Evolutionary conservation across 352 stramenopile species (phyloP).

Genomic region (Pythium sukuiense): DNA sequence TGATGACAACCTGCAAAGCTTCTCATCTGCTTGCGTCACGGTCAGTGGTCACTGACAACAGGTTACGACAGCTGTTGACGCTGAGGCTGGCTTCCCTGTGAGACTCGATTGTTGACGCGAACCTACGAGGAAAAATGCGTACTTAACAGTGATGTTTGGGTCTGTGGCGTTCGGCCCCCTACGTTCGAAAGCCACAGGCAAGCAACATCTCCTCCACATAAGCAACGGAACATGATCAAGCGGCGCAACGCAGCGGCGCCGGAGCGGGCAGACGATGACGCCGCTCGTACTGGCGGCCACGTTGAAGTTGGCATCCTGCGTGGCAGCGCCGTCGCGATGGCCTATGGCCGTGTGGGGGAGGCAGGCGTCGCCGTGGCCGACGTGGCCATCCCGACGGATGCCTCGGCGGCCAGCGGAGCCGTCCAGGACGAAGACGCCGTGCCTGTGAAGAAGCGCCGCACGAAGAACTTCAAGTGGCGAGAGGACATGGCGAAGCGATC

Average conservation of each 20-base stretch:
- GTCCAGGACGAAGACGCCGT: conserved; percentile 12
- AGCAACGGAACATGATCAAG: conserved; percentile 10
- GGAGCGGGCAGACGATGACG: conserved; percentile 4
- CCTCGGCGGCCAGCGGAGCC: background rate
- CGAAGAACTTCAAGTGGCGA: conserved; percentile 80
- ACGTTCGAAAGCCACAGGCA: background rate
- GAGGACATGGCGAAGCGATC: conserved; percentile 68
- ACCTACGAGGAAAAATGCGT: conserved; percentile 6
- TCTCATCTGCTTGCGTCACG: background rate
- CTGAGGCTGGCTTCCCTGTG: conserved; percentile 14
- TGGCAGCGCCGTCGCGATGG: background rate
- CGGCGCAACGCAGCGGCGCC: conserved; percentile 7
- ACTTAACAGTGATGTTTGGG: background rate
- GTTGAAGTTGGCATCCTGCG: conserved; percentile 2
- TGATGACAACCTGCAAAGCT: background rate
- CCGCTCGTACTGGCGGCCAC: background rate
- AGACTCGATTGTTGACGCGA: background rate
- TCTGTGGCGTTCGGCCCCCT: conserved; percentile 1
- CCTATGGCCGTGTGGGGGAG: conserved; percentile 1
- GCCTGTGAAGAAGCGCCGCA: conserved; percentile 76
- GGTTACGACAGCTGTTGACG: background rate
- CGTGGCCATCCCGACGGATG: background rate
- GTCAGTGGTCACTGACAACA: conserved; percentile 15
- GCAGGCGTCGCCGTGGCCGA: conserved; percentile 8
- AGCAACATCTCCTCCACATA: conserved; percentile 5